Conservation (phyloP, 2,329 filamentous ascomycete genomes). For the Thyridium curvatum region DNA sequence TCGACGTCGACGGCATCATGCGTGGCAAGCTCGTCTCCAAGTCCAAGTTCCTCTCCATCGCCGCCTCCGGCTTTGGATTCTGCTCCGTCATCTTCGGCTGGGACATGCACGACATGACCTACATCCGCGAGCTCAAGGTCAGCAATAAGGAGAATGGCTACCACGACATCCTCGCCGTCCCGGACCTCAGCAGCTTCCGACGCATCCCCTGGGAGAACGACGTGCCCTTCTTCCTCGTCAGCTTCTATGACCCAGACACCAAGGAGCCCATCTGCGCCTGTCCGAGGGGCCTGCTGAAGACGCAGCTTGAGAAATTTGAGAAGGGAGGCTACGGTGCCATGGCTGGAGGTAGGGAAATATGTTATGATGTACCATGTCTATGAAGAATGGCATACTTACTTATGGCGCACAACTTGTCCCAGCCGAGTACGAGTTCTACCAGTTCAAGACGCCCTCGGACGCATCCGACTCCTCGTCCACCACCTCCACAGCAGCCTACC, state of each 20-base stretch:
- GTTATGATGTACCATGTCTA: background rate
- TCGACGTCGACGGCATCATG: slow-evolving; percentile 79
- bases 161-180: slow-evolving; percentile 74
- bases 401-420: too few species aligned
- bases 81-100: slow-evolving; percentile 83
- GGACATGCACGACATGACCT: slow-evolving; percentile 95
- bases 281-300: slow-evolving; percentile 69
- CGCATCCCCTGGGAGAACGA: slow-evolving; percentile 88
- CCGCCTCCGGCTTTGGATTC: slow-evolving; percentile 71
- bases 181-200: slow-evolving; percentile 71
- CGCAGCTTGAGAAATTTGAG: slow-evolving; percentile 60
- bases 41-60: slow-evolving; percentile 74
- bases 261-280: slow-evolving; percentile 67
- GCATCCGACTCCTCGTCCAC: slow-evolving; percentile 40
- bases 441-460: slow-evolving; percentile 65
- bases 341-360: slow-evolving; percentile 68
- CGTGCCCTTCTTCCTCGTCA: slow-evolving; percentile 78
- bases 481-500: slow-evolving; percentile 66
- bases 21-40: slow-evolving; percentile 78
- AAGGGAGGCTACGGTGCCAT: slow-evolving; percentile 71
- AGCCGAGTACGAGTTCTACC: slow-evolving; percentile 96
- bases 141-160: slow-evolving; percentile 91
- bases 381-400: too few species aligned
- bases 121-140: slow-evolving; percentile 76
- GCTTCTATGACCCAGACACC: slow-evolving; percentile 77